Conservation (phyloP, 306 rosid genomes). For the Acacia confusa region DNA sequence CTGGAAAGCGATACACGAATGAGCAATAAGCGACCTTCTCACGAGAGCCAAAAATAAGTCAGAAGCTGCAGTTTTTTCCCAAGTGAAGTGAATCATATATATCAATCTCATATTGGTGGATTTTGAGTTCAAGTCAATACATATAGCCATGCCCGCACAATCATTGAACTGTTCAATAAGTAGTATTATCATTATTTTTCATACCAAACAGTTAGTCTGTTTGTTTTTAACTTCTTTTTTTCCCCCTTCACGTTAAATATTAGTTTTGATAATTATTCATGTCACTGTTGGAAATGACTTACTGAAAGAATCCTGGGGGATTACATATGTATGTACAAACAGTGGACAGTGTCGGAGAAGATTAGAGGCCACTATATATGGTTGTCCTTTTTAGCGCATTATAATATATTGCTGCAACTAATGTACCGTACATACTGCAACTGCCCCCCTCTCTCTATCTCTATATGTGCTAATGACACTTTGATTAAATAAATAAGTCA, state of each 20-base stretch:
- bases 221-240: too few species aligned
- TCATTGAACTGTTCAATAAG: neutral
- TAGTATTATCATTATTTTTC: too few species aligned
- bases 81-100: neutral
- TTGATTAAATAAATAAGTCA: too few species aligned
- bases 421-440: neutral
- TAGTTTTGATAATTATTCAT: neutral
- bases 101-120: neutral
- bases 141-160: neutral
- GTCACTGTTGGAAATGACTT: neutral
- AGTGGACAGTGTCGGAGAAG: neutral
- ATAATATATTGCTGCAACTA: neutral
- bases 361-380: neutral
- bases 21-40: neutral
- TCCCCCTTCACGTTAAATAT: too few species aligned
- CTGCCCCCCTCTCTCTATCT: too few species aligned
- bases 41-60: neutral
- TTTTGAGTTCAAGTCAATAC: neutral
- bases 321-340: neutral
- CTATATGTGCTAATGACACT: too few species aligned
- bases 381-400: neutral
- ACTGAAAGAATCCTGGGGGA: neutral
- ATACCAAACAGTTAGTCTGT: too few species aligned
- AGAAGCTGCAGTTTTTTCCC: neutral
- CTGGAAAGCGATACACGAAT: neutral